Conservation (phyloP, 257 asterid species). For the Anisodus acutangulus region DNA sequence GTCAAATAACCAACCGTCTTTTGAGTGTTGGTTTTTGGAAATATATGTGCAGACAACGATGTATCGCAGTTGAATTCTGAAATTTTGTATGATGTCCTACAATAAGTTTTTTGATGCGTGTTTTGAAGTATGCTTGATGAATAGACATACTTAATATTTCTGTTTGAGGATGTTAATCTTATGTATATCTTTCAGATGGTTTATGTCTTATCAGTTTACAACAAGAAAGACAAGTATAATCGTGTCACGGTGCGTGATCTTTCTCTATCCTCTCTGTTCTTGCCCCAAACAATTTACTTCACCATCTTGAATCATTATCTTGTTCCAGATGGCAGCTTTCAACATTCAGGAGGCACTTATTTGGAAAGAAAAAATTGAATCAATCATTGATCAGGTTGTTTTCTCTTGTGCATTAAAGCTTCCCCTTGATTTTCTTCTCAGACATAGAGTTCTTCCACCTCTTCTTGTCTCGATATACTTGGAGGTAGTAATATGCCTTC, state of each 20-base stretch:
- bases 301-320: constrained; percentile 22
- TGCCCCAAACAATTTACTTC: constrained; percentile 1
- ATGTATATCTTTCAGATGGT: constrained; percentile 68
- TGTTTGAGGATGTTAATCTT: constrained; percentile 1
- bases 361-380: constrained; percentile 89
- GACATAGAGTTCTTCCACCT: background rate
- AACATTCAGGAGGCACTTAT: constrained; percentile 89
- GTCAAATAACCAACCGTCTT: background rate
- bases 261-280: constrained; percentile 27
- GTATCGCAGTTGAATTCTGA: constrained; percentile 7
- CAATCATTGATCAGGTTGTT: constrained; percentile 84
- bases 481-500: constrained; percentile 37
- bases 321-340: constrained; percentile 95
- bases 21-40: background rate
- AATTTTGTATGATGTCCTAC: background rate
- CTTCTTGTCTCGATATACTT: constrained; percentile 16
- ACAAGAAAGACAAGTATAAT: constrained; percentile 76
- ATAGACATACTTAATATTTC: constrained; percentile 14
- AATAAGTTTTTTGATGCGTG: background rate
- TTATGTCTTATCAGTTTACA: constrained; percentile 82
- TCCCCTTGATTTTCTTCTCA: background rate
- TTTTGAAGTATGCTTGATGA: background rate
- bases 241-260: constrained; percentile 67
- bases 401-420: constrained; percentile 14
- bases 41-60: constrained; percentile 2